Evolutionary conservation across 768 basidiomycete genomes (phyloP).

Genomic region (Cystobasidiopsis lactophilus): DNA sequence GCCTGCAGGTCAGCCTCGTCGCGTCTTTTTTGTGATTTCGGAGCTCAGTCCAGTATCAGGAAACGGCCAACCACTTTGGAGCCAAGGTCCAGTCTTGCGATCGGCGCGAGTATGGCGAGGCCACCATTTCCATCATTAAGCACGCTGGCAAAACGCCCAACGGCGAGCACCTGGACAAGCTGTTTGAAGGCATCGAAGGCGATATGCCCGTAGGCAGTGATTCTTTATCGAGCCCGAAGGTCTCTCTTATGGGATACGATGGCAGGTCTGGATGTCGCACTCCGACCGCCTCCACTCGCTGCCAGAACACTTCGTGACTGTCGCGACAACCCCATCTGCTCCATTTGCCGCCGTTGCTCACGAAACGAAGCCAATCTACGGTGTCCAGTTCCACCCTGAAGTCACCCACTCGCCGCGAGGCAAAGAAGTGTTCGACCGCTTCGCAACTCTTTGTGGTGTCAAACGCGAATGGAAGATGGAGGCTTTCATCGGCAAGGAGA

Average conservation of each 20-base stretch:
- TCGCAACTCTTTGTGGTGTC: slow-evolving; percentile 65
- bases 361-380: slow-evolving; percentile 66
- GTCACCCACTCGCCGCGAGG: slow-evolving; percentile 84
- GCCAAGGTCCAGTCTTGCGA: slow-evolving; percentile 68
- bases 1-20: slow-evolving; percentile 50
- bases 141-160: slow-evolving; percentile 9
- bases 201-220: slow-evolving; percentile 49
- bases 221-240: neutral
- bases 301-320: slow-evolving; percentile 63
- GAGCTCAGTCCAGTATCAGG: slow-evolving; percentile 31
- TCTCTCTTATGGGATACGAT: neutral
- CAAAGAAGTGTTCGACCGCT: slow-evolving; percentile 66
- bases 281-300: slow-evolving; percentile 72
- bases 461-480: slow-evolving; percentile 85
- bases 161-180: slow-evolving; percentile 32
- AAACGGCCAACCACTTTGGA: slow-evolving; percentile 71
- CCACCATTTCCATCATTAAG: slow-evolving; percentile 50
- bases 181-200: slow-evolving; percentile 71
- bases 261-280: slow-evolving; percentile 98
- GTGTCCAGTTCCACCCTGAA: slow-evolving; percentile 97
- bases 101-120: slow-evolving; percentile 88
- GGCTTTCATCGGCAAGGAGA: slow-evolving; percentile 94
- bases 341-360: slow-evolving; percentile 89
- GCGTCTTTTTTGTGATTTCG: neutral
- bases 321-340: slow-evolving; percentile 65